Evolutionary conservation across 306 rosid genomes (phyloP), one percentile per base, ranked within the genome.

Genomic region (Corylus heterophylla): DNA sequence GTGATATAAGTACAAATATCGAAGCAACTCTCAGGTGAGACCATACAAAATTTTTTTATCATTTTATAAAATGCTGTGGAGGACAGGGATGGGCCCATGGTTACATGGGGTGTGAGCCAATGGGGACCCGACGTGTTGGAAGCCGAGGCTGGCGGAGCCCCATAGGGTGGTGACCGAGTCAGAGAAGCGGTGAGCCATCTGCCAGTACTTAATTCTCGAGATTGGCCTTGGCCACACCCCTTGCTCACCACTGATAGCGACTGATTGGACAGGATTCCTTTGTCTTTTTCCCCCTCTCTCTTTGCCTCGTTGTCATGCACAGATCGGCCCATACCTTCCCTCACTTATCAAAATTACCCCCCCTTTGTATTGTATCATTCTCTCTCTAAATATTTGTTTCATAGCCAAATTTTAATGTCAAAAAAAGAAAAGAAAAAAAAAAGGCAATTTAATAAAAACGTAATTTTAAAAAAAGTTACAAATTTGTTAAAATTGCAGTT

Each of bases 261-360:
- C 75, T 52, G 83, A 44, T 79, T 68, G 83, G 82, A 82, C 82
- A 58, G 42, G 84, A 85, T 73, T 72, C 86, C 74, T 42, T 85
- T 82, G 76, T 4, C n/a, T 78, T 48, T 31, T 73, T 73, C 35
- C 50, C 48, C 10, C 54, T 52, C 31, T 35, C 55, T 52, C 76
- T 37, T 3, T 59, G 83, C 80, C 78, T 81, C 80, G 85, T 74
- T 85, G 81, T 81, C 88, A 74, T 81, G 80, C 45, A 39, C 67
- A n/a, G 58, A 48, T 16, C n/a, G 47, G 7, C 6, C 42, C 29
- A 31, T 54, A 13, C n/a, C 14, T 13, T 35, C 66, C 14, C 11
- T 18, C 58, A 3, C 35, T 84, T 74, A 78, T 79, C 67, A 44
- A 8, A 54, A 1, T 80, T 18, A 71, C 77, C 82, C 45, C 1